These are phyloP conservation scores for Daldinia sp. DNA, from an alignment of 2,329 filamentous ascomycete genomes.

Conservation along the genomic window DNA sequence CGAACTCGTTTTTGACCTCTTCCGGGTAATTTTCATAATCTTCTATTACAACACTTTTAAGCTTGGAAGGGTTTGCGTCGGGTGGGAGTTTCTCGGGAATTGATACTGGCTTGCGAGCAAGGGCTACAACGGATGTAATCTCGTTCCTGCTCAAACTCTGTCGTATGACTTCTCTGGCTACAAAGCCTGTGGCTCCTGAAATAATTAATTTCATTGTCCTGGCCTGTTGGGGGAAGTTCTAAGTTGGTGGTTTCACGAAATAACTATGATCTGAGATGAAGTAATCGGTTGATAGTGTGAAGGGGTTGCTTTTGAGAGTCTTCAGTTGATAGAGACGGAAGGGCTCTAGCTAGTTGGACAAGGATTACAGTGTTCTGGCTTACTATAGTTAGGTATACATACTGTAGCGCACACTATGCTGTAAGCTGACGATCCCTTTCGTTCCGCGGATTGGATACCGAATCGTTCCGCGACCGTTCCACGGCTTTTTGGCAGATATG, in stretches of 20 bases:
- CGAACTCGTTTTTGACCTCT: conserved; percentile 54
- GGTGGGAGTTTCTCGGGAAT: conserved; percentile 42
- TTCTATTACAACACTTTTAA: conserved; percentile 55
- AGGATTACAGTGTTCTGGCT: conserved; percentile 14
- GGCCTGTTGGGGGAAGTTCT: background rate
- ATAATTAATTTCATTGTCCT: conserved; percentile 36
- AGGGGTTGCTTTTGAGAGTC: background rate
- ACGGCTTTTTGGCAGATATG: background rate
- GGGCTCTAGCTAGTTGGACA: background rate
- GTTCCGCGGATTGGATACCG: background rate
- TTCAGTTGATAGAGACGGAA: background rate
- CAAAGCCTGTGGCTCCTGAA: conserved; percentile 46
- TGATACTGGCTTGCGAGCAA: conserved; percentile 55
- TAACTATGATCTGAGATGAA: background rate
- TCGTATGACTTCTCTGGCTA: conserved; percentile 59
- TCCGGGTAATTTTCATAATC: conserved; percentile 58
- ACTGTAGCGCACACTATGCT: background rate
- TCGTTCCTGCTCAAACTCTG: conserved; percentile 54
- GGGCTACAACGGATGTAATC: conserved; percentile 57
- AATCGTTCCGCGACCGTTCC: background rate
- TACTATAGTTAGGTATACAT: background rate
- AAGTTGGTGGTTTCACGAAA: background rate
- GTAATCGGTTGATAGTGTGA: background rate
- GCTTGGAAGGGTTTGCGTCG: conserved; percentile 52
- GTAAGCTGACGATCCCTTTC: background rate